Conservation (phyloP, 1,139 yeast species). For the Hyphopichia buzzinii region DNA sequence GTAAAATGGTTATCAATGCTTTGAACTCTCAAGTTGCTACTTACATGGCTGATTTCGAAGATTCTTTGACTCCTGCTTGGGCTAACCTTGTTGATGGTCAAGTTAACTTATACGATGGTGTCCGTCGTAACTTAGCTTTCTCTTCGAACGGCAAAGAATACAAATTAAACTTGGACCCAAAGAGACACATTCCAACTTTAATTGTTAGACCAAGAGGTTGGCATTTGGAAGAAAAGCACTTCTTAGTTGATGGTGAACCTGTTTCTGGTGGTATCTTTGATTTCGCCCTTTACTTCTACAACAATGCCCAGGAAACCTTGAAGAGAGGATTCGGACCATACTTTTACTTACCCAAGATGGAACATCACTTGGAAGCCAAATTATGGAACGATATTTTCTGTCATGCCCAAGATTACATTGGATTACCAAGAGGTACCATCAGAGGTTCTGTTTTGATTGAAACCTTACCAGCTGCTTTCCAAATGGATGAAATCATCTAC, state of each 20-base stretch:
- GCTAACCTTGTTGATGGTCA: constrained; percentile 83
- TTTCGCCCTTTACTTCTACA: constrained; percentile 74
- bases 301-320: constrained; percentile 63
- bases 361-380: constrained; percentile 29
- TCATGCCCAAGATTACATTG: constrained; percentile 23
- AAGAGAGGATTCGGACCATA: constrained; percentile 68
- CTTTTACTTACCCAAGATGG: constrained; percentile 31
- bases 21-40: constrained; percentile 86
- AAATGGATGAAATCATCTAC: constrained; percentile 30
- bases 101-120: constrained; percentile 86
- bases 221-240: constrained; percentile 77
- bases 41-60: constrained; percentile 95
- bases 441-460: constrained; percentile 31
- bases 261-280: constrained; percentile 74
- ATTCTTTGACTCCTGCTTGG: constrained; percentile 97
- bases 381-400: constrained; percentile 30
- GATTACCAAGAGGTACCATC: constrained; percentile 24
- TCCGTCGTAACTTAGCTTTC: constrained; percentile 62
- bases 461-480: constrained; percentile 30
- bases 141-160: constrained; percentile 59
- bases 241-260: constrained; percentile 72
- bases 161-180: constrained; percentile 52
- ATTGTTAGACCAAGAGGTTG: constrained; percentile 86
- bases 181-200: constrained; percentile 66
- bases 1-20: constrained; percentile 94